A percentile compares a stretch with the other conserved stretches of the same genome.
Evolutionary conservation across 768 basidiomycete species (phyloP).

Genomic region (Lenzites betulinus): DNA sequence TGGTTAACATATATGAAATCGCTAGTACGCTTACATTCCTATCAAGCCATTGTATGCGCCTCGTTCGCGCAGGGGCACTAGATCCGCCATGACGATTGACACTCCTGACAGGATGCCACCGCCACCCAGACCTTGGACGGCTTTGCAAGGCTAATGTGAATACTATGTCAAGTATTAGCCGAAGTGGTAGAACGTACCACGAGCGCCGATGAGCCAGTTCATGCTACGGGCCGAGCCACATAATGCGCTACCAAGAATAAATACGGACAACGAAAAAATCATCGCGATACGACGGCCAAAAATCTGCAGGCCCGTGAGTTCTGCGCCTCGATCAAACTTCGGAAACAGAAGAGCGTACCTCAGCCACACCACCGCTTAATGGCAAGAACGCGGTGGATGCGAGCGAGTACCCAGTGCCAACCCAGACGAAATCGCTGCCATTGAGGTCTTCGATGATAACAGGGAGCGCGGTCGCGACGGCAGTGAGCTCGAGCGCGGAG

Average conservation of each 20-base stretch:
- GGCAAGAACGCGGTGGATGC: conserved; percentile 37
- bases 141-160: conserved; percentile 5
- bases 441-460: conserved; percentile 14
- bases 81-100: conserved; percentile 40
- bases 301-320: not conserved
- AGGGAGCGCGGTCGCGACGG: conserved; percentile 26
- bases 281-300: not conserved
- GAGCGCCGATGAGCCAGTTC: not conserved
- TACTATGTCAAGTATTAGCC: not conserved
- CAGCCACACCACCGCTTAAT: conserved; percentile 33
- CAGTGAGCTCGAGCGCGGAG: conserved; percentile 25
- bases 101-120: conserved; percentile 32
- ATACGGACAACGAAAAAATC: not conserved
- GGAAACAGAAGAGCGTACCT: conserved; percentile 33
- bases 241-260: not conserved
- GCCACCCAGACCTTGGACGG: conserved; percentile 37
- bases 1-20: not conserved
- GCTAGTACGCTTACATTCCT: not conserved
- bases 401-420: conserved; percentile 34
- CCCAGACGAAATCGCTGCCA: conserved; percentile 24
- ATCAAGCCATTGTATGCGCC: conserved; percentile 34
- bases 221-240: not conserved
- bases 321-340: not conserved
- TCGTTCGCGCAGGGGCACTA: conserved; percentile 41
- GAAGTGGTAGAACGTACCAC: not conserved